Conservation (phyloP, 2,329 filamentous ascomycete genomes). For the Exophiala dermatitidis region DNA sequence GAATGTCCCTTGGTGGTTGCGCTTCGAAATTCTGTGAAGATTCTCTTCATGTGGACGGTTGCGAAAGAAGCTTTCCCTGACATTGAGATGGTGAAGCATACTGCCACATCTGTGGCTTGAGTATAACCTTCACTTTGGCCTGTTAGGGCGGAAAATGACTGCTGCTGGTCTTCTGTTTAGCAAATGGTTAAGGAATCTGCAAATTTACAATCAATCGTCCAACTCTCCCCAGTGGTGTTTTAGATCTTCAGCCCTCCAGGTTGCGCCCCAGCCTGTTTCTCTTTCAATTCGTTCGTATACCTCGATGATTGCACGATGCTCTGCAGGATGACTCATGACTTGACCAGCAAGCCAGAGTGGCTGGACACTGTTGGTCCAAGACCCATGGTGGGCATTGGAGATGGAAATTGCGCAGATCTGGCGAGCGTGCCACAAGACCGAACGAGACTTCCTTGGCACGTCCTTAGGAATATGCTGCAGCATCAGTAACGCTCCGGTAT, state of each 20-base stretch:
- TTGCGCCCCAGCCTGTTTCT: conserved; percentile 49
- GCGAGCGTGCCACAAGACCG: conserved; percentile 49
- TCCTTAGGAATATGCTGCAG: conserved; percentile 40
- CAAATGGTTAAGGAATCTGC: too few relatives aligned
- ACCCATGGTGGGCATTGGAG: conserved; percentile 50
- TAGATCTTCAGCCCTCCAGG: conserved; percentile 48
- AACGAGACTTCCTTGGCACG: conserved; percentile 28
- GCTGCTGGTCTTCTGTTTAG: too few relatives aligned
- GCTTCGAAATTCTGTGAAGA: too few relatives aligned
- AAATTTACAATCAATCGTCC: background rate
- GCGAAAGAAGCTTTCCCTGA: too few relatives aligned
- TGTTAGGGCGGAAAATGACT: too few relatives aligned
- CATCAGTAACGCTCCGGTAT: conserved; percentile 49
- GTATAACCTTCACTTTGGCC: too few relatives aligned
- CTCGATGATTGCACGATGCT: conserved; percentile 36
- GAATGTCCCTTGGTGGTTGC: too few relatives aligned
- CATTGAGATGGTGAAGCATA: too few relatives aligned
- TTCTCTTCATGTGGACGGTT: too few relatives aligned
- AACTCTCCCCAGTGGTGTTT: conserved; percentile 46
- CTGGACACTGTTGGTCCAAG: conserved; percentile 52
- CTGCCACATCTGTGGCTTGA: too few relatives aligned
- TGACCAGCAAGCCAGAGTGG: conserved; percentile 52
- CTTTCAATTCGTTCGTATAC: conserved; percentile 45
- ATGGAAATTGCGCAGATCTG: conserved; percentile 51
- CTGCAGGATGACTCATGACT: conserved; percentile 45